Base-by-base conservation (phyloP, 371 early-diverging fungal genomes). In the Syncephalastrum sp. region DNA sequence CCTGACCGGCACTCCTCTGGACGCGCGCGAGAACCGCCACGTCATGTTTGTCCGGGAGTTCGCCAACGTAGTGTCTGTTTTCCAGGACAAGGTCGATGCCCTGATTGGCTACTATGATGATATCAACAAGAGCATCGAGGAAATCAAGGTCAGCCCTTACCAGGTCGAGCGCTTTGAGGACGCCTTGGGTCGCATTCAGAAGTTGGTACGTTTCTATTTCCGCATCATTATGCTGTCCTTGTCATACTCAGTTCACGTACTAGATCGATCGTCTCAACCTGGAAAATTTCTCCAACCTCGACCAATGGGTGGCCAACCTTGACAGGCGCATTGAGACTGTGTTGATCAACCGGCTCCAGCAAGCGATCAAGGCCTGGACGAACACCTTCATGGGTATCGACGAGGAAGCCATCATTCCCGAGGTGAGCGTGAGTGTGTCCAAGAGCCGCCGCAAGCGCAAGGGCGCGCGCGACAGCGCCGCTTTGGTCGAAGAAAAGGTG, bases 31-130 rank as follows among this genome's bases (percentile, higher is more conserved):
- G 62, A 92, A 90, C 67, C 85, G 92, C 38, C 94, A 97, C 60
- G 89, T 94, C 8, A 83, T 83, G 61, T 98, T 96, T 83, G 98
- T 99, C 14, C 88, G 94, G 44, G 97, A 96, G 52, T 94, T 98
- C 70, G 91, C 95, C 2, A 82, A 84, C 23, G 86, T 86, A 0
- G 94, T 98, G 3, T 87, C 91, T 16, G 76, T 89, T n/a, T 96
- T 96, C 82, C 97, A 97, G 69, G 96, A 97, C 63, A 98, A 98
- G 72, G 91, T 92, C 4, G 92, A 90, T 62, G 68, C 86, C 0
- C 82, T 95, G 48, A 88, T 97, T 44, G 65, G 82, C 13, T 86
- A 91, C 48, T 85, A 91, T 64, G 92, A 90, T 50, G 91, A 92
- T 41, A 92, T 97, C 52, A 82, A 85, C 41, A 72, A 77, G 41